Conservation (phyloP, 2,329 filamentous ascomycete species). For the Alternaria arborescens region DNA sequence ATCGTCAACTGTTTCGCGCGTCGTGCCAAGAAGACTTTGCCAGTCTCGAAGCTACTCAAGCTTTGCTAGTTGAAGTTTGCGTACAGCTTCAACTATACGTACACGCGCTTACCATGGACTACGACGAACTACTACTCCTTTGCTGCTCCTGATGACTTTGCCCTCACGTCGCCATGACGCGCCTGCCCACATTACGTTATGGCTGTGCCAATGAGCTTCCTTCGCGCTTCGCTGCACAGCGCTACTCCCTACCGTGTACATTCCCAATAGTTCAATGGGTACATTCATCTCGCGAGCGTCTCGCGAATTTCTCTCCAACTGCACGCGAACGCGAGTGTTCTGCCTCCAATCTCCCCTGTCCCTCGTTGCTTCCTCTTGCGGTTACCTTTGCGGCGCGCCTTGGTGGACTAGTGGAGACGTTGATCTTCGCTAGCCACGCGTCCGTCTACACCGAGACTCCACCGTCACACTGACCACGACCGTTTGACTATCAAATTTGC, state of each 20-base stretch:
- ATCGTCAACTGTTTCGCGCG: slow-evolving; percentile 8
- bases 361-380: slow-evolving; percentile 8
- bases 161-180: slow-evolving; percentile 12
- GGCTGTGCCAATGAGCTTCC: not conserved
- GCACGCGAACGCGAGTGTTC: slow-evolving; percentile 6
- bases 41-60: slow-evolving; percentile 12
- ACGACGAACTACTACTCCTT: not conserved
- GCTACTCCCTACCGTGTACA: not conserved
- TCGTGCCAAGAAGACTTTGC: slow-evolving; percentile 9
- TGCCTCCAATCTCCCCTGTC: slow-evolving; percentile 16
- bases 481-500: slow-evolving; percentile 12
- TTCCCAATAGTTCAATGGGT: slow-evolving; percentile 4
- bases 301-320: not conserved
- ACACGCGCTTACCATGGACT: not conserved
- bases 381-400: slow-evolving; percentile 15
- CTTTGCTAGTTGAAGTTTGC: slow-evolving; percentile 7
- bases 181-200: slow-evolving; percentile 13
- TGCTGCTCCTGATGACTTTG: not conserved
- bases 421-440: slow-evolving; percentile 23
- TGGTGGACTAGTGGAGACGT: slow-evolving; percentile 14
- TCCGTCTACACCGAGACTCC: slow-evolving; percentile 16
- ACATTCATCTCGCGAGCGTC: not conserved
- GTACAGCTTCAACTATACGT: not conserved
- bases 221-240: not conserved
- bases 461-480: slow-evolving; percentile 10